Conservation (phyloP, 345 rosid genomes). For the sweet orange (Citrus sinensis) region DVS_A1.0 CM039163.1:42023501-42024000, state of each 20-base stretch:
- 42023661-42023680: conserved; percentile 7
- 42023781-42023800: not conserved
- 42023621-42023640: not conserved
- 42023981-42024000: conserved; percentile 3
- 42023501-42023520: not conserved
- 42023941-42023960: not conserved
- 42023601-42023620: conserved; percentile 14
- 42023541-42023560: not conserved
- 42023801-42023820: not conserved
- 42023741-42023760: not conserved
- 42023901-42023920: not conserved
- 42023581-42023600: conserved; percentile 1
- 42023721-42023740: not conserved
- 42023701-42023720: conserved; percentile 5
- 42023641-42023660: not conserved
- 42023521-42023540: not conserved
- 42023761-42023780: not conserved
- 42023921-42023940: not conserved
- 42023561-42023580: conserved; percentile 11
- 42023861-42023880: not conserved
- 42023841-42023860: not conserved
- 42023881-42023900: not conserved
- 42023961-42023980: not conserved
- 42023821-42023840: too few species aligned
- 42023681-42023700: conserved; percentile 17